phyloP scores from a whole-genome alignment of 1,139 yeast genomes.

The Torulaspora globosa region DNA sequence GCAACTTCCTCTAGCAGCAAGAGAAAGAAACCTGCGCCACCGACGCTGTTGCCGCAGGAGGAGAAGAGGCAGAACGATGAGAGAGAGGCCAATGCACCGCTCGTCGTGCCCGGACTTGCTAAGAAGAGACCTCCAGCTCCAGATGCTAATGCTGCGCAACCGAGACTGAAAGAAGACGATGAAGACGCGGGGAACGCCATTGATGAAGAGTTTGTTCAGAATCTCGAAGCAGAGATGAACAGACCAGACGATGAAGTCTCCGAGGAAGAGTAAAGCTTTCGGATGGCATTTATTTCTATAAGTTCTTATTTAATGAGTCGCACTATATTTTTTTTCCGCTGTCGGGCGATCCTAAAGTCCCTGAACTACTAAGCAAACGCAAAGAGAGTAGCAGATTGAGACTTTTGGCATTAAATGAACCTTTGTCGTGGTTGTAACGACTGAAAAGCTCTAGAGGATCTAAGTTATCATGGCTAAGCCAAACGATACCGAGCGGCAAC shows the following conservation, averaged over 20 bases:
- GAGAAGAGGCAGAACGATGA: constrained; percentile 30
- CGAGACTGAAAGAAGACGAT: constrained; percentile 10
- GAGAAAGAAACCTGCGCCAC: constrained; percentile 33
- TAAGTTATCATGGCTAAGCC: constrained; percentile 5
- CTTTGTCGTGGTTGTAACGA: neutral
- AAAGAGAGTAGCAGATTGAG: neutral
- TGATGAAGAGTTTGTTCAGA: constrained; percentile 35
- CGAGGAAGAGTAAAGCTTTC: constrained; percentile 25
- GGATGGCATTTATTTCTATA: neutral
- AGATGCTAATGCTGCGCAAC: constrained; percentile 7
- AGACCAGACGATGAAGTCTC: constrained; percentile 30
- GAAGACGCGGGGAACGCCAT: constrained; percentile 26
- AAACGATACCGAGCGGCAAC: constrained; percentile 8
- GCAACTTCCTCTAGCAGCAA: constrained; percentile 17
- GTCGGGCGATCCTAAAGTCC: constrained; percentile 5
- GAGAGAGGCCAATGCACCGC: constrained; percentile 31
- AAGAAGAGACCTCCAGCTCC: constrained; percentile 7
- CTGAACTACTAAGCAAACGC: constrained; percentile 1
- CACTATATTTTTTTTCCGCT: constrained; percentile 4
- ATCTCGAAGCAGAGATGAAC: constrained; percentile 35
- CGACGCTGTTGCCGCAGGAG: constrained; percentile 32
- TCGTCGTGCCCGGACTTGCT: constrained; percentile 29
- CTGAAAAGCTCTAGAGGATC: neutral
- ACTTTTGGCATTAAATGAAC: neutral
- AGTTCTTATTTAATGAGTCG: constrained; percentile 2